Percentiles rank a stretch among this genome's conserved stretches.
phyloP scores from a whole-genome alignment of 208 protist species.

The Wallacemonas rigidus region DNA sequence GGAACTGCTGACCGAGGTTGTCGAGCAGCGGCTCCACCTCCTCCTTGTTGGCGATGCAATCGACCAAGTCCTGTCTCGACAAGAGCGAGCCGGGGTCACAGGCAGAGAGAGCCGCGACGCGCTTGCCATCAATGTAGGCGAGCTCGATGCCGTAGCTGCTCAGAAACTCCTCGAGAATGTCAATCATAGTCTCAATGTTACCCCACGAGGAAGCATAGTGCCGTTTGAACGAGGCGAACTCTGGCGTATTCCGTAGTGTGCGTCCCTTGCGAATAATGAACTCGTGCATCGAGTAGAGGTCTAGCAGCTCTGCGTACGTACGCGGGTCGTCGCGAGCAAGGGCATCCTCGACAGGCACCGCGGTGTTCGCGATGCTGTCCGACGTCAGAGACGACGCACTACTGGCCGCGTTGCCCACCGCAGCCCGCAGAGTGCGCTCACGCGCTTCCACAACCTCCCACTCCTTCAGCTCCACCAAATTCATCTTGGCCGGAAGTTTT shows the following conservation, averaged over 20 bases:
- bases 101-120: constrained; percentile 71
- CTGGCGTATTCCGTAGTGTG: constrained; percentile 85
- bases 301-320: constrained; percentile 91
- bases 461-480: constrained; percentile 65
- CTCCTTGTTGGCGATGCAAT: constrained; percentile 83
- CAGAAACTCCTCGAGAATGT: constrained; percentile 79
- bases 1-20: constrained; percentile 59
- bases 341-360: constrained; percentile 2
- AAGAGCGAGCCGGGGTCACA: constrained; percentile 62
- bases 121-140: constrained; percentile 91
- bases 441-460: constrained; percentile 69
- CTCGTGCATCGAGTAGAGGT: constrained; percentile 95
- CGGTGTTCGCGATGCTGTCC: constrained; percentile 1
- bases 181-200: constrained; percentile 79
- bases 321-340: constrained; percentile 58
- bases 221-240: constrained; percentile 92
- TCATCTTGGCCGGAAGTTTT: constrained; percentile 71
- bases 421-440: not conserved
- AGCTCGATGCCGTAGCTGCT: constrained; percentile 79
- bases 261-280: constrained; percentile 92
- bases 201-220: constrained; percentile 81
- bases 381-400: constrained; percentile 7
- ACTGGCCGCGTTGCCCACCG: not conserved
- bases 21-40: constrained; percentile 65
- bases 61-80: constrained; percentile 54